Evolutionary conservation across 768 basidiomycete species (phyloP), one percentile per base, ranked within the genome.

Genomic region (Kwoniella botswanensis): DNA sequence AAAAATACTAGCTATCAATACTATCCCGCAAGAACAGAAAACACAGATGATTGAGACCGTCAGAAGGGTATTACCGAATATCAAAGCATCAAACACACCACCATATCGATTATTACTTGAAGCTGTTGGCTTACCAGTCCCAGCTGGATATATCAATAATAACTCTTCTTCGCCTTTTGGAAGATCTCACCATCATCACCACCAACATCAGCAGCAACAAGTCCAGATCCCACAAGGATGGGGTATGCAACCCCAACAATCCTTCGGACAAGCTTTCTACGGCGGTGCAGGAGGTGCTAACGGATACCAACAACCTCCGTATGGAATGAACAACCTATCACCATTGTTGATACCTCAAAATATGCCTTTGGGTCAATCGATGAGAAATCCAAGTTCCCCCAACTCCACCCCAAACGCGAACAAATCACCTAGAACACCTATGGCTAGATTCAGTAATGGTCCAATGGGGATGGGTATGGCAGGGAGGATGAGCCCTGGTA

Each of bases 81-180:
- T 98, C 67, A 94, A 95, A 85, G 95, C 95, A 54, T 91, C 92
- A 64, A 90, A 92, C n/a, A 93, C 93, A 5, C 94, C 95, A 77
- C 93, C 94, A 15, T 98, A 98, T 83, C 90, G 93, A 71, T 88
- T 93, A 69, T 87, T 98, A 59, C 92, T 97, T 66, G 94, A 97
- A 82, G 95, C 96, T 85, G 94, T 97, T 72, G 94, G 95, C 13
- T 85, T 98, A 55, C 92, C 93, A 6, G 91, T 94, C 41, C 68
- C 75, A 0, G 76, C 84, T 1, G 68, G 73, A 26, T 65, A 75
- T 71, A 63, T 71, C 65, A 46, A 57, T 60, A 22, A 65, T 17
- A 63, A 57, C 46, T 71, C 73, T 11, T 72, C 73, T 3, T 72
- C 73, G 9, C 74, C 71, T 6, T 73, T 68, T 44, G 72, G 71